Conservation (phyloP, 495 filamentous ascomycete species). For the Lentithecium fluviatile region DNA sequence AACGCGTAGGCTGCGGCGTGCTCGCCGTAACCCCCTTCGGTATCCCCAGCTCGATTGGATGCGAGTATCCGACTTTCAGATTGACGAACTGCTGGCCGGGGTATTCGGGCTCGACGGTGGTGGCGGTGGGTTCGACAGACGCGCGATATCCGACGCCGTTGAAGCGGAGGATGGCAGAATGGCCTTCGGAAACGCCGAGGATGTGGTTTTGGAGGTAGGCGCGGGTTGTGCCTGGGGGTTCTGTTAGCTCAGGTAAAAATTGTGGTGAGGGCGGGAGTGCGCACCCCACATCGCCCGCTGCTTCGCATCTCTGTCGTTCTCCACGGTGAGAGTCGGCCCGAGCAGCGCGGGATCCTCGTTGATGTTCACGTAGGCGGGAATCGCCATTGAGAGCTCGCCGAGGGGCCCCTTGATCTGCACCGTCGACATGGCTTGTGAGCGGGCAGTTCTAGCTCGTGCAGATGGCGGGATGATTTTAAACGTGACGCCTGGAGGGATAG, state of each 20-base stretch:
- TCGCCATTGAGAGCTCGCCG: conserved; percentile 67
- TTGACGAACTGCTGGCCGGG: conserved; percentile 82
- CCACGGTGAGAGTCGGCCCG: conserved; percentile 65
- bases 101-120: conserved; percentile 64
- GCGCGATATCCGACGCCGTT: conserved; percentile 97
- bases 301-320: conserved; percentile 60
- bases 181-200: conserved; percentile 91
- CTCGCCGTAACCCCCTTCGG: conserved; percentile 82
- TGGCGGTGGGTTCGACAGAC: conserved; percentile 71
- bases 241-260: conserved; percentile 13
- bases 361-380: conserved; percentile 73
- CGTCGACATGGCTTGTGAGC: conserved; percentile 54
- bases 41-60: conserved; percentile 84
- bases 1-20: conserved; percentile 89
- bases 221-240: conserved; percentile 72
- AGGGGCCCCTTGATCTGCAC: conserved; percentile 74
- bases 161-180: conserved; percentile 85
- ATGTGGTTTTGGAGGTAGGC: conserved; percentile 87
- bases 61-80: conserved; percentile 93
- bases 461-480: conserved; percentile 58
- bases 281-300: conserved; percentile 98
- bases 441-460: conserved; percentile 50
- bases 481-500: conserved; percentile 79
- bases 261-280: conserved; percentile 32
- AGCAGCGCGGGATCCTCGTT: conserved; percentile 58